These are phyloP conservation scores for Stipa capillata DNA, from an alignment of 176 grass and related monocot genomes.

Conservation along the genomic window DNA sequence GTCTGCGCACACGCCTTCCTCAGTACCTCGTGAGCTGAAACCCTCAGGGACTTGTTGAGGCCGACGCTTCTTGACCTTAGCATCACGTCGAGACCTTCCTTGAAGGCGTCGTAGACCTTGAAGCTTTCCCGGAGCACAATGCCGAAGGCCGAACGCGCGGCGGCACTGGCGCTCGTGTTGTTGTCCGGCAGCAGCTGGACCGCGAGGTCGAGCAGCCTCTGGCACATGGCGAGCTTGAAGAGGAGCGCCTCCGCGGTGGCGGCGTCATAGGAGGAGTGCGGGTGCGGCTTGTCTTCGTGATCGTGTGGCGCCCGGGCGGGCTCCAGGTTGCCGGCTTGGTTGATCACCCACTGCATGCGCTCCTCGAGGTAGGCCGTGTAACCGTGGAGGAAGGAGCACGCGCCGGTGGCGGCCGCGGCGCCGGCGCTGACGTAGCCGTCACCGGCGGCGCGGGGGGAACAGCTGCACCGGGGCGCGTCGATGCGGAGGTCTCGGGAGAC, in stretches of 20 bases:
- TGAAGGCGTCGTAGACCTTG: conserved; percentile 67
- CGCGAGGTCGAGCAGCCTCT: conserved; percentile 67
- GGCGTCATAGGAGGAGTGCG: not conserved
- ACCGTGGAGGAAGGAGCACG: conserved; percentile 53
- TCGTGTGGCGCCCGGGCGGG: conserved; percentile 15
- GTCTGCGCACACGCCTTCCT: conserved; percentile 71
- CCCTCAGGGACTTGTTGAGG: conserved; percentile 20
- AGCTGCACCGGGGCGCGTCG: conserved; percentile 24
- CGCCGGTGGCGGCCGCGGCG: not conserved
- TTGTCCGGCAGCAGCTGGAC: conserved; percentile 60
- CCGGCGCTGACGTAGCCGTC: not conserved
- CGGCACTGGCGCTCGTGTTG: conserved; percentile 37
- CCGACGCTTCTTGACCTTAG: conserved; percentile 10
- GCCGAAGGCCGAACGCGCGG: conserved; percentile 49
- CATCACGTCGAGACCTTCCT: conserved; percentile 40
- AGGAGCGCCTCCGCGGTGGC: conserved; percentile 21
- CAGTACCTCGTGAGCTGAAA: conserved; percentile 42
- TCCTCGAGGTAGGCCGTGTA: conserved; percentile 80
- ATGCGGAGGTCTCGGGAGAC: conserved; percentile 52
- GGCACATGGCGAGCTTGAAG: conserved; percentile 61
- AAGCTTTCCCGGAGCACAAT: conserved; percentile 92
- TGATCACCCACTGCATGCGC: conserved; percentile 79
- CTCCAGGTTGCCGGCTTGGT: conserved; percentile 75
- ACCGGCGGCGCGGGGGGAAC: not conserved
- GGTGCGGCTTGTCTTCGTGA: not conserved